Evolutionary conservation across 1,139 yeast genomes (phyloP).

Genomic region (Kluyveromyces sp.): DNA sequence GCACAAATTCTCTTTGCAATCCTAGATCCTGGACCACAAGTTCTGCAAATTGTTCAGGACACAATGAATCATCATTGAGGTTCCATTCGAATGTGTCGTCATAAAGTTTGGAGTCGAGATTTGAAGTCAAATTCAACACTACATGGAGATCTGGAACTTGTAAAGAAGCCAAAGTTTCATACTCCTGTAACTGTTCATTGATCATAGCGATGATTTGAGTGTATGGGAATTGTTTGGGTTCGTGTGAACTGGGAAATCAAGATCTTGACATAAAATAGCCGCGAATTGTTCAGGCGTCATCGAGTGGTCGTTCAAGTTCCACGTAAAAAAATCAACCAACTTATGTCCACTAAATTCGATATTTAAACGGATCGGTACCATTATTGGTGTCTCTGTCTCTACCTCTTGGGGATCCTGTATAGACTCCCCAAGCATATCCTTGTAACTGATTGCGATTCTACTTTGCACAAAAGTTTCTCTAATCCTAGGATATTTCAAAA

Average conservation of each 20-base stretch:
- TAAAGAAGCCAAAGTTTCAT: slow-evolving; percentile 54
- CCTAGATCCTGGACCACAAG: slow-evolving; percentile 82
- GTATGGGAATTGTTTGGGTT: slow-evolving; percentile 36
- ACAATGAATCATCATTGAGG: slow-evolving; percentile 38
- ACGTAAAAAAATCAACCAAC: slow-evolving; percentile 74
- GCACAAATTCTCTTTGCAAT: slow-evolving; percentile 73
- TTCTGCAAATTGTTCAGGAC: slow-evolving; percentile 82
- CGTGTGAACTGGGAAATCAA: slow-evolving; percentile 58
- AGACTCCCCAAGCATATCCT: slow-evolving; percentile 14
- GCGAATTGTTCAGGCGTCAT: slow-evolving; percentile 85
- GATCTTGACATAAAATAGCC: slow-evolving; percentile 65
- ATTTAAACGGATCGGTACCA: slow-evolving; percentile 74
- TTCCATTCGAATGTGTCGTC: slow-evolving; percentile 98
- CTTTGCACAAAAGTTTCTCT: slow-evolving; percentile 30
- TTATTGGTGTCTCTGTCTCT: slow-evolving; percentile 26
- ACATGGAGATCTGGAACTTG: slow-evolving; percentile 67
- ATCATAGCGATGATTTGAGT: slow-evolving; percentile 64
- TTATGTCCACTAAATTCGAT: slow-evolving; percentile 61
- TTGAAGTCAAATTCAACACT: slow-evolving; percentile 72
- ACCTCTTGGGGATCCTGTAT: slow-evolving; percentile 1
- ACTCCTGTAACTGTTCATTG: slow-evolving; percentile 73
- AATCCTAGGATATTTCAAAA: slow-evolving; percentile 27
- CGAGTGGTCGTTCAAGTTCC: slow-evolving; percentile 77
- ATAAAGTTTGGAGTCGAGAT: slow-evolving; percentile 71
- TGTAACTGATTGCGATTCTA: slow-evolving; percentile 26